Base-by-base conservation (phyloP, 2,329 filamentous ascomycete genomes). In the Paraphoma sp. region DNA sequence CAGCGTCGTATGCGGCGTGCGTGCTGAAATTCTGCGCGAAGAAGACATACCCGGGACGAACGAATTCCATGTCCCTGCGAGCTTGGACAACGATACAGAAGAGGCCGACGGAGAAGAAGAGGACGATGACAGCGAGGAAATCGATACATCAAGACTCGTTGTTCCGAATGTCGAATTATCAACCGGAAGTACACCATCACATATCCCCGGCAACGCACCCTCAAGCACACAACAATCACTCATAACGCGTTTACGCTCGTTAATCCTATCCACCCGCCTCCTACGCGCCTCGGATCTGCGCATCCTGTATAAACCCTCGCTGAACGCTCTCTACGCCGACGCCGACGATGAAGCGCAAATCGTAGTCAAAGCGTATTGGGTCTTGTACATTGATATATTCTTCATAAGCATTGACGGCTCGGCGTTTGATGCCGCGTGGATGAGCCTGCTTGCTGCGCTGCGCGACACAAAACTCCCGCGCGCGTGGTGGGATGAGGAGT, bases 351-450 rank as follows among this genome's bases (percentile, higher is more conserved):
- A 82, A 4, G 71, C 78, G 5, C 71, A 72, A 40, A 74, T 75
- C 7, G 83, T 87, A 60, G 77, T 94, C 10, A 94, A 91, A 73
- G 95, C 90, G 0, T 98, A 96, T 76, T 99, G 94, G 95, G 89
- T 91, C 9, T 86, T 99, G 17, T 97, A 97, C 77, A 91, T 99
- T 63, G 94, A 98, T 72, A 83, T 97, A n/a, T 86, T 97, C 71
- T 95, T 97, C 78, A 89, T 99, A 64, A 96, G 92, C 0, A 87
- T 97, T 48, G 93, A 97, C 62, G 94, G 94, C 6, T 96, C 95
- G 69, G 87, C 92, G 1, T 93, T 98, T 63, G 94, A 99, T 71
- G 91, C 92, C 0, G 92, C 92, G 0, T 98, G 94, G 93, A 85
- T 89, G 0, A 88, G 92, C 11, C 84, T 96, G 0, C 76, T 97